Evolutionary conservation across 768 basidiomycete species (phyloP), one percentile per base, ranked within the genome.

Genomic region (Arthromyces matolae): DNA sequence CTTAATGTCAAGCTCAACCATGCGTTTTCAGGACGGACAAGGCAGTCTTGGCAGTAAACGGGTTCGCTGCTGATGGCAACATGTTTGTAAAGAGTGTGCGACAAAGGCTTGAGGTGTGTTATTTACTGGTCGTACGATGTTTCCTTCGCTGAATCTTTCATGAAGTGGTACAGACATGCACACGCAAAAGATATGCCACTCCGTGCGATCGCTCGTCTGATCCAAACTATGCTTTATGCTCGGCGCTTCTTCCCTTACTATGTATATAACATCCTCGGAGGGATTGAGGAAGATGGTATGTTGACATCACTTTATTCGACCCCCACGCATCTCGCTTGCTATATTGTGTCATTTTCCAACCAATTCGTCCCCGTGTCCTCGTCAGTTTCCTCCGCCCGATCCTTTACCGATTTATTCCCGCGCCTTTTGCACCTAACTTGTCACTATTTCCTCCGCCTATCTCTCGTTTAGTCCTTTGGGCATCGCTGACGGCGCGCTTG

Each of bases 241-340:
- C 86, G 88, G 54, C 85, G 95, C 43, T 95, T 96, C 76, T 99
- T 99, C 82, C 96, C 96, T 1, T 98, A 89, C 77, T 99, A 95
- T 68, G 88, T 95, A 25, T 94, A 91, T 76, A 94, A 94, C 68
- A 93, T 97, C 62, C 83, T 97, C 27, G 91, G 92, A 42, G 93
- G 93, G 35, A 91, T 96, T 53, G 93, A 97, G 66, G 93, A 93
- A 62, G 93, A 96, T 64, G 93, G 93, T 93, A 60, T 57, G 87
- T 77, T 44, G 12, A 12, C 13, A 18, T 27, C 37, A 23, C 29
- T 48, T 23, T 31, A 49, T 44, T 50, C n/a, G n/a, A n/a, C n/a
- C n/a, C n/a, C n/a, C n/a, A n/a, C 32, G 27, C 23, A 48, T 50
- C 19, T 19, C 45, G 27, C 46, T 42, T 45, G 22, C 51, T 53